Percentiles rank a stretch among this genome's conserved stretches.
These are phyloP conservation scores for Ogataea hybrid DNA, from an alignment of 1,139 yeast species.

Conservation along the genomic window DNA sequence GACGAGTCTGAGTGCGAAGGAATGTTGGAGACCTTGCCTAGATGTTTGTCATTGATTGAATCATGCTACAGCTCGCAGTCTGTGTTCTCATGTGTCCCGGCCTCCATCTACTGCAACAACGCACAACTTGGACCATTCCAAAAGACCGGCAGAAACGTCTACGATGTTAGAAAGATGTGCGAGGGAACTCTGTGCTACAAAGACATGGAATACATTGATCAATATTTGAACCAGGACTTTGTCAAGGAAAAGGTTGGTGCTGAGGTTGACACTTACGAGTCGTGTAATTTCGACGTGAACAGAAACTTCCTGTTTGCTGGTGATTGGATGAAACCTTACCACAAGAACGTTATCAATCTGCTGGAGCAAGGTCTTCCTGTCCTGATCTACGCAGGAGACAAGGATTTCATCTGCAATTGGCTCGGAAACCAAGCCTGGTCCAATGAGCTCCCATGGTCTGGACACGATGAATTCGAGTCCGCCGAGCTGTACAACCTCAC, in stretches of 20 bases:
- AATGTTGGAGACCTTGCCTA: conserved; percentile 71
- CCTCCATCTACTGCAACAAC: conserved; percentile 86
- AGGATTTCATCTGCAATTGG: conserved; percentile 87
- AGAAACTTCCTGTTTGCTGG: conserved; percentile 83
- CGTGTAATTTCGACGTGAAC: conserved; percentile 84
- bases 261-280: conserved; percentile 78
- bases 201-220: conserved; percentile 62
- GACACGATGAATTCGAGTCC: conserved; percentile 49
- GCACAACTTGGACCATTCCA: conserved; percentile 83
- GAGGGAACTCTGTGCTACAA: conserved; percentile 80
- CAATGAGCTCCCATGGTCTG: conserved; percentile 64
- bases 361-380: conserved; percentile 62
- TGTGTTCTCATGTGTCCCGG: conserved; percentile 92
- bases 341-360: conserved; percentile 52
- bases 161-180: conserved; percentile 87
- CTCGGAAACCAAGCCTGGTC: conserved; percentile 86
- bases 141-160: conserved; percentile 87
- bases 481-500: conserved; percentile 40
- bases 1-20: conserved; percentile 74
- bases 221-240: conserved; percentile 63
- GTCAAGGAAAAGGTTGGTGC: conserved; percentile 88
- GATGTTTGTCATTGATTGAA: conserved; percentile 78
- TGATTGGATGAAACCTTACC: conserved; percentile 90
- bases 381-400: conserved; percentile 80
- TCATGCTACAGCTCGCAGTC: conserved; percentile 77